These are phyloP conservation scores for Graphilbum fragrans DNA, from an alignment of 2,329 filamentous ascomycete species.

Conservation along the genomic window DNA sequence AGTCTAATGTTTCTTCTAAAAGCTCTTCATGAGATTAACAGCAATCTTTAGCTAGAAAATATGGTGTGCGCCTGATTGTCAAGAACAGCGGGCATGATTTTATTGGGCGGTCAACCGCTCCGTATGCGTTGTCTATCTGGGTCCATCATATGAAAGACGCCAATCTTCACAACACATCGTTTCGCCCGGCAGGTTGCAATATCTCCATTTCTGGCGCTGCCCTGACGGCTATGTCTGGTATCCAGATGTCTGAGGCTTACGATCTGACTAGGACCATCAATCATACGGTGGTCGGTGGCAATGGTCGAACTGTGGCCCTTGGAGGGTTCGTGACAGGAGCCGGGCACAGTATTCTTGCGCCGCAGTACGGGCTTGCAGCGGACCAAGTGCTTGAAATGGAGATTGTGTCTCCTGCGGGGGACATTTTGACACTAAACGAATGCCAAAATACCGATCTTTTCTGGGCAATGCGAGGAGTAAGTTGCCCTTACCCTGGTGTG, in stretches of 20 bases:
- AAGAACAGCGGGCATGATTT: conserved; percentile 30
- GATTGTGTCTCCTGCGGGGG: conserved; percentile 40
- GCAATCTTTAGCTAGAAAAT: conserved; percentile 14
- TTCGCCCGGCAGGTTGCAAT: conserved; percentile 1
- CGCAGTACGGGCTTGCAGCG: conserved; percentile 44
- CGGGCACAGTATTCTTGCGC: conserved; percentile 42
- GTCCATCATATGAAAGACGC: conserved; percentile 21
- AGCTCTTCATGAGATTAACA: no score
- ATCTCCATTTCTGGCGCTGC: conserved; percentile 30
- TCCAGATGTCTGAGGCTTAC: conserved; percentile 37
- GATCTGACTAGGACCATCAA: conserved; percentile 28
- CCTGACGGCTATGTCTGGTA: conserved; percentile 31
- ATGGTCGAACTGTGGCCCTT: conserved; percentile 41
- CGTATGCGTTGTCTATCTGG: conserved; percentile 30
- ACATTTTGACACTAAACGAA: conserved; percentile 35
- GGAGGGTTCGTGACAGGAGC: conserved; percentile 51
- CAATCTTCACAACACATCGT: conserved; percentile 33
- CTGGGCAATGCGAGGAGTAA: conserved; percentile 45
- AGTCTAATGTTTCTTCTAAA: no score
- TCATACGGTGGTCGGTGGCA: conserved; percentile 41
- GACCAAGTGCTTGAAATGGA: conserved; percentile 50
- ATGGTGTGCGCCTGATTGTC: conserved; percentile 24
- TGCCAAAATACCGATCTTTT: conserved; percentile 45
- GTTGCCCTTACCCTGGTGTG: not conserved
- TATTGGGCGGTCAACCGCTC: conserved; percentile 29